Evolutionary conservation across 257 asterid genomes (phyloP), one percentile per base, ranked within the genome.

Genomic region (Capsicum rhomboideum): DNA sequence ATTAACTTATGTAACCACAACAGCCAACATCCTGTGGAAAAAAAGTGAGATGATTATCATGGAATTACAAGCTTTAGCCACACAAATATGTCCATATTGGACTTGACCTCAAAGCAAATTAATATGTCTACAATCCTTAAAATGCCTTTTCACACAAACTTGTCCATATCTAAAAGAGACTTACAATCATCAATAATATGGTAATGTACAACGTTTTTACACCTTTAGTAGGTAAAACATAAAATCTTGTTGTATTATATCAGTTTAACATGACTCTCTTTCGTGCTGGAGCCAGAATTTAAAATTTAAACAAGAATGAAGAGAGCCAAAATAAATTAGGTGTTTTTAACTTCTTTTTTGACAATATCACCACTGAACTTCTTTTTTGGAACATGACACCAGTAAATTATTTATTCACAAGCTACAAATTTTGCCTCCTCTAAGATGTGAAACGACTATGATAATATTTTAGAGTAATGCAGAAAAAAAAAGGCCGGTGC

Each of bases 21-120:
- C 53, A 58, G 84, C 86, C 90, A 88, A 88, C 92, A 89, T 82
- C 53, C 71, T 79, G 79, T 50, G 58, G 29, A 59, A 81, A 64
- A 88, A 90, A 89, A 84, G 88, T 78, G 82, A 74, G 83, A 79
- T 84, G 83, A 88, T 79, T 72, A 87, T 89, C 89, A 84, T 87
- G 82, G 80, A 86, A 85, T 17, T 54, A 16, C 34, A 81, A 71
- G 56, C 85, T 86, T 85, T 82, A 20, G 28, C 85, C 83, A 81
- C 78, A 72, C 84, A 84, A 85, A 85, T 67, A 9, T 82, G 59
- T 77, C 79, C 40, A 85, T 54, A 66, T 37, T 84, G 69, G 84
- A 21, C 71, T 77, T 52, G 75, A 68, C 66, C 75, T 54, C 21
- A 77, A 66, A 66, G 20, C 63, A 72, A 68, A 37, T 68, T 69